Percentiles rank a stretch among this genome's conserved stretches.
These are phyloP conservation scores for Vanderwaltozyma yarrowii DNA, from an alignment of 805 yeast genomes.

Conservation along the genomic window DNA sequence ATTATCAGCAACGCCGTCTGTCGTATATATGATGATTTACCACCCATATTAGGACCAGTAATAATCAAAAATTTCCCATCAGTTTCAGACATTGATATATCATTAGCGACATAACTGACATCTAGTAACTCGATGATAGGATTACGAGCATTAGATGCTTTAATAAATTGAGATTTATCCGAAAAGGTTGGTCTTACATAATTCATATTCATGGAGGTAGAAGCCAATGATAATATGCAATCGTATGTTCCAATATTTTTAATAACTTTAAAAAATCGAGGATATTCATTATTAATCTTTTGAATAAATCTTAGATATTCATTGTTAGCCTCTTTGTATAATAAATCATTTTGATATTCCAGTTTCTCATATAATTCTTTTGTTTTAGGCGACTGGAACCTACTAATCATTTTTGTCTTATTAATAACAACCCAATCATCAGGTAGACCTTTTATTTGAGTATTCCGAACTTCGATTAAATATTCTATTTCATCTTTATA, in stretches of 20 bases:
- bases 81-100: conserved; percentile 39
- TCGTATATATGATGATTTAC: conserved; percentile 47
- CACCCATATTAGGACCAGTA: conserved; percentile 57
- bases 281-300: conserved; percentile 31
- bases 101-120: conserved; percentile 53
- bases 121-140: conserved; percentile 52
- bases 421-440: conserved; percentile 66
- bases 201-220: conserved; percentile 40
- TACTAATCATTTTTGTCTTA: conserved; percentile 54
- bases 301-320: conserved; percentile 28
- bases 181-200: conserved; percentile 44
- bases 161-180: conserved; percentile 35
- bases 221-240: conserved; percentile 56
- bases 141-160: conserved; percentile 49
- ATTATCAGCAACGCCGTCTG: conserved; percentile 40
- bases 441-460: conserved; percentile 51
- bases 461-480: conserved; percentile 63
- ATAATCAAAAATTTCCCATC: conserved; percentile 49
- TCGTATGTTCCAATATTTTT: conserved; percentile 47
- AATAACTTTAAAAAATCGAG: conserved; percentile 35
- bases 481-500: conserved; percentile 60
- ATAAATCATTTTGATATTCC: conserved; percentile 51
- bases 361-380: conserved; percentile 40
- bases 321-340: conserved; percentile 16
- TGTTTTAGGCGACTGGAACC: conserved; percentile 62